Conservation (phyloP, 352 stramenopile genomes). For the Phytophthora hibernalis region DNA sequence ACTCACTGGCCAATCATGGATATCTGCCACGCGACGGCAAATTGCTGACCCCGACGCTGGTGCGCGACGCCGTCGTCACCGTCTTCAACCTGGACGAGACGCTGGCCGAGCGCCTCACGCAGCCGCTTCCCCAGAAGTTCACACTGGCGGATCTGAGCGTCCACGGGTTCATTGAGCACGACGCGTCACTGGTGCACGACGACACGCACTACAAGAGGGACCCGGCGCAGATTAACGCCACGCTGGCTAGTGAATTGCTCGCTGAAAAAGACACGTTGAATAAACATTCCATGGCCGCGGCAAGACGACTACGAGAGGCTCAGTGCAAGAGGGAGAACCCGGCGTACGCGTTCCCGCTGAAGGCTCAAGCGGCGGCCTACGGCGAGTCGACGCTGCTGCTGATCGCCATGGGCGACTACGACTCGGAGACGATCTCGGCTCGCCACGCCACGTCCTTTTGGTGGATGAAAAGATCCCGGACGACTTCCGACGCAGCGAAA, state of each 20-base stretch:
- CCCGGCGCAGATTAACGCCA: constrained; percentile 54
- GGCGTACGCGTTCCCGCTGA: constrained; percentile 43
- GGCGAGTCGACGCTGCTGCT: constrained; percentile 32
- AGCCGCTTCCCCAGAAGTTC: constrained; percentile 42
- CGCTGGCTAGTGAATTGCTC: constrained; percentile 51
- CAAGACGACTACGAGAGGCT: constrained; percentile 44
- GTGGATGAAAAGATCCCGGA: constrained; percentile 61
- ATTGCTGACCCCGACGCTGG: constrained; percentile 43
- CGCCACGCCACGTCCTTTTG: constrained; percentile 59
- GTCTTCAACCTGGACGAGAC: constrained; percentile 59
- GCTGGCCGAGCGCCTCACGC: constrained; percentile 45
- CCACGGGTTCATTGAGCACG: constrained; percentile 63
- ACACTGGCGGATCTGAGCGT: constrained; percentile 62
- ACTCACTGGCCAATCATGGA: constrained; percentile 76
- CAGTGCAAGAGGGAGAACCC: constrained; percentile 59
- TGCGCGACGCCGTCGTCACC: constrained; percentile 47
- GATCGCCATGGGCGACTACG: constrained; percentile 32
- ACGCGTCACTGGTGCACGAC: constrained; percentile 76
- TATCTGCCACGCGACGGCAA: constrained; percentile 72
- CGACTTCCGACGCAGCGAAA: constrained; percentile 36
- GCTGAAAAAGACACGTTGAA: constrained; percentile 45
- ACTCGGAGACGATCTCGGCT: constrained; percentile 45
- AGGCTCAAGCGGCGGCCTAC: constrained; percentile 43
- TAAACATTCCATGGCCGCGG: constrained; percentile 50
- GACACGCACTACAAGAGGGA: constrained; percentile 60